Conservation (phyloP, 768 basidiomycete species). For the Kwoniella botswanensis region DNA sequence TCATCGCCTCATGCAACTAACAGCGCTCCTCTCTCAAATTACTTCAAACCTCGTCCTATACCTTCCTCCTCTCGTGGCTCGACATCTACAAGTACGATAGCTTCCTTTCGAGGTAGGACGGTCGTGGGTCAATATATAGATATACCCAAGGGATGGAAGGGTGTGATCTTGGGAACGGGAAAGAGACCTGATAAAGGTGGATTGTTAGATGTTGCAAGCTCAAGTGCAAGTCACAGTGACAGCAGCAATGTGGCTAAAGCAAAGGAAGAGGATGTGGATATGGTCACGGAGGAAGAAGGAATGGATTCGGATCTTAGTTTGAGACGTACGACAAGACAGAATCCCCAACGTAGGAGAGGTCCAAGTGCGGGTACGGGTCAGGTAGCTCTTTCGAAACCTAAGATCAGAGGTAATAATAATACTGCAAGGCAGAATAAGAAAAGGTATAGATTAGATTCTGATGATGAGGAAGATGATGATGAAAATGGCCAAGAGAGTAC, state of each 20-base stretch:
- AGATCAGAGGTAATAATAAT: slow-evolving; percentile 11
- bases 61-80: not conserved
- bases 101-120: slow-evolving; percentile 45
- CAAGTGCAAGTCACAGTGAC: not conserved
- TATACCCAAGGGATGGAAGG: slow-evolving; percentile 43
- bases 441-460: slow-evolving; percentile 42
- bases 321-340: slow-evolving; percentile 23
- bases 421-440: slow-evolving; percentile 16
- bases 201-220: slow-evolving; percentile 2
- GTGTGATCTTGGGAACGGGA: slow-evolving; percentile 30
- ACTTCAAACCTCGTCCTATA: slow-evolving; percentile 41
- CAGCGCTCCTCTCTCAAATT: slow-evolving; percentile 24
- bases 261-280: not conserved
- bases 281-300: not conserved
- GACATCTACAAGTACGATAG: slow-evolving; percentile 9
- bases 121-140: slow-evolving; percentile 39
- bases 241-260: not conserved
- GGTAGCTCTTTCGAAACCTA: slow-evolving; percentile 41
- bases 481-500: slow-evolving; percentile 2
- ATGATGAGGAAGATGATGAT: slow-evolving; percentile 33
- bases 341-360: slow-evolving; percentile 1
- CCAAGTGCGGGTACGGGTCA: slow-evolving; percentile 37
- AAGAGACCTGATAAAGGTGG: slow-evolving; percentile 36
- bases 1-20: slow-evolving; percentile 29
- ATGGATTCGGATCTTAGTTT: not conserved